phyloP scores from a whole-genome alignment of 306 rosid species.

The Casuarina cunninghamiana region DNA sequence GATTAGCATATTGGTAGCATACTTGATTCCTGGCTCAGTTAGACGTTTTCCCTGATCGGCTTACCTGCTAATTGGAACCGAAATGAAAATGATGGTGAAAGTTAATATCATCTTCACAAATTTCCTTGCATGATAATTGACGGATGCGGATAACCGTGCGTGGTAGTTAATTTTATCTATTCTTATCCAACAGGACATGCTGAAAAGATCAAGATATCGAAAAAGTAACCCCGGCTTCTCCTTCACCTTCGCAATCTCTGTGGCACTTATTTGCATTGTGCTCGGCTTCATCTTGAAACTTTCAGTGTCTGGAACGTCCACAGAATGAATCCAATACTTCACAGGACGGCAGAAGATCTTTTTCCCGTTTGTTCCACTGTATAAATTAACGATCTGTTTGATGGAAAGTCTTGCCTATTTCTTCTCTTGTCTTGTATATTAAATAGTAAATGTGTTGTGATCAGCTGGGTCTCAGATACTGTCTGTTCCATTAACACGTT shows the following conservation, averaged over 20 bases:
- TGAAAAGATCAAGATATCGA: slow-evolving; percentile 59
- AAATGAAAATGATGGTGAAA: slow-evolving; percentile 5
- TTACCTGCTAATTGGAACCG: neutral
- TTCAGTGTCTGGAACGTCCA: slow-evolving; percentile 61
- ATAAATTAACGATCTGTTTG: slow-evolving; percentile 20
- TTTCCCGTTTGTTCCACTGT: slow-evolving; percentile 16
- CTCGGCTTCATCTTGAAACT: slow-evolving; percentile 83
- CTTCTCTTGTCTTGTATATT: neutral
- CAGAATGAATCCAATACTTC: slow-evolving; percentile 38
- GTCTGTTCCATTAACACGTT: too few relatives aligned
- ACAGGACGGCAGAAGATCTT: slow-evolving; percentile 13
- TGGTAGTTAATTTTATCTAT: neutral
- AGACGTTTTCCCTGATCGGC: neutral
- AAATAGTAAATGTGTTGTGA: neutral
- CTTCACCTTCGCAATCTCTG: slow-evolving; percentile 61
- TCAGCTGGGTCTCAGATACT: neutral
- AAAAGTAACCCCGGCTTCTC: slow-evolving; percentile 77
- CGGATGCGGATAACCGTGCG: neutral
- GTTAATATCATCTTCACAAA: slow-evolving; percentile 2
- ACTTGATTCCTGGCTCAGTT: neutral
- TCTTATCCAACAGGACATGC: slow-evolving; percentile 23
- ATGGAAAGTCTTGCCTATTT: slow-evolving; percentile 9
- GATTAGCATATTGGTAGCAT: neutral
- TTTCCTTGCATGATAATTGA: neutral
- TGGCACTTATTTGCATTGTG: slow-evolving; percentile 77